phyloP scores from a whole-genome alignment of 768 basidiomycete species.

The Rhizopogon salebrosus region DNA sequence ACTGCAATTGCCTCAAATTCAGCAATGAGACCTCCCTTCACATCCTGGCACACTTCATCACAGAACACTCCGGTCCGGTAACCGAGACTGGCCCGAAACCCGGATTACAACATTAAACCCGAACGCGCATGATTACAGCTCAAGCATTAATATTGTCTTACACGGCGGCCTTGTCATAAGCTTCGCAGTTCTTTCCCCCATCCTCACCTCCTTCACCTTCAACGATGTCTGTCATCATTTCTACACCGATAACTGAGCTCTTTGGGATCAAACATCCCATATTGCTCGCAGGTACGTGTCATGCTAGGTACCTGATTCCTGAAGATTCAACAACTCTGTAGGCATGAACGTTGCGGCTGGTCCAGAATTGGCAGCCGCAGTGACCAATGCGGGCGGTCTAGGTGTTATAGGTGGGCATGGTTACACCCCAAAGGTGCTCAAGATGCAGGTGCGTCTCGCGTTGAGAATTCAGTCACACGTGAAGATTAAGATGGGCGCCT shows the following conservation, averaged over 20 bases:
- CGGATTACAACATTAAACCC: not conserved
- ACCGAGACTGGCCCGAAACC: too few species aligned
- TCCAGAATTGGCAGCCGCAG: constrained; percentile 87
- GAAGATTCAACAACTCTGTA: constrained; percentile 10
- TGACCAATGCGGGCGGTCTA: constrained; percentile 89
- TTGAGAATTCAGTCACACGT: constrained; percentile 1
- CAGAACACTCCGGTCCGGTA: too few species aligned
- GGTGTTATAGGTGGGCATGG: constrained; percentile 91
- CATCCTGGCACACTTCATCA: too few species aligned
- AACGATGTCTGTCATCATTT: constrained; percentile 61
- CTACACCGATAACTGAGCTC: constrained; percentile 83
- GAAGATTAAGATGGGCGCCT: constrained; percentile 6
- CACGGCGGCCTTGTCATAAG: not conserved
- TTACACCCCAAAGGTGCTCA: constrained; percentile 77
- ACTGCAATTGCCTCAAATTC: too few species aligned
- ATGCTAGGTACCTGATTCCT: constrained; percentile 27
- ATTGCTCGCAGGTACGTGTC: constrained; percentile 62
- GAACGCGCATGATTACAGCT: not conserved
- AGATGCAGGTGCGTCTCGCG: constrained; percentile 54
- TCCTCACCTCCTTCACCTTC: not conserved
- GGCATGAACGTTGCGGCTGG: constrained; percentile 67
- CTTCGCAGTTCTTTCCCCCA: not conserved
- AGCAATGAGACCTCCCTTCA: too few species aligned
- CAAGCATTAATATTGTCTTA: too few species aligned
- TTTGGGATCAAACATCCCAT: constrained; percentile 89